phyloP scores from a whole-genome alignment of 352 stramenopile species.

The Phytophthora podocarpi region DNA sequence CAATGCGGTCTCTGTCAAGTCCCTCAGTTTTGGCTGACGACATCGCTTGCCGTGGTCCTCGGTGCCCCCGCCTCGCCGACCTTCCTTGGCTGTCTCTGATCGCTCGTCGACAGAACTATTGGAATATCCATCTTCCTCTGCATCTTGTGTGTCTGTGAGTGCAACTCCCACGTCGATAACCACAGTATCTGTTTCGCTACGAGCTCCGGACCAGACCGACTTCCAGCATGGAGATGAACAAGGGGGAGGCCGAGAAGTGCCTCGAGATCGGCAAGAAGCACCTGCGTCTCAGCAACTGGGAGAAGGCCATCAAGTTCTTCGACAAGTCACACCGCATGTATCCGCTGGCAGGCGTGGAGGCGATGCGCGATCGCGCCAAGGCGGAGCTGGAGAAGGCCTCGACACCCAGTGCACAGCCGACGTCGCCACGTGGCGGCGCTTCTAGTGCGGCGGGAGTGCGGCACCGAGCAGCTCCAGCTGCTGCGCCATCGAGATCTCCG shows the following conservation, averaged over 20 bases:
- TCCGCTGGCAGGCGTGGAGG: slow-evolving; percentile 83
- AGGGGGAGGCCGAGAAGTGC: slow-evolving; percentile 92
- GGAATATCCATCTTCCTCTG: neutral
- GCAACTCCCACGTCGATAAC: slow-evolving; percentile 8
- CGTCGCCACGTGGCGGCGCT: slow-evolving; percentile 35
- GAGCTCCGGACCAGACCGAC: neutral
- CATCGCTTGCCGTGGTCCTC: slow-evolving; percentile 14
- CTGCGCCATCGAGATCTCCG: slow-evolving; percentile 32
- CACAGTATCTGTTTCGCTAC: slow-evolving; percentile 9
- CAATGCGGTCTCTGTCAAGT: slow-evolving; percentile 16
- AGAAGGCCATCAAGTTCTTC: slow-evolving; percentile 93
- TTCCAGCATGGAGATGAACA: slow-evolving; percentile 90
- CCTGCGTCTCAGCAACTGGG: slow-evolving; percentile 82
- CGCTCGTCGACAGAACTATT: neutral
- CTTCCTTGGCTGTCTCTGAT: neutral
- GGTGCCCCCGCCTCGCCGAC: neutral
- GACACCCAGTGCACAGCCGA: slow-evolving; percentile 26
- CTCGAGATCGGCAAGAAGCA: slow-evolving; percentile 90
- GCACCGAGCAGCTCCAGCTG: slow-evolving; percentile 37
- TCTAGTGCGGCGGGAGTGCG: slow-evolving; percentile 24
- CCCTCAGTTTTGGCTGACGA: slow-evolving; percentile 24
- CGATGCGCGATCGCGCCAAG: slow-evolving; percentile 75
- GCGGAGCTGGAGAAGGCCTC: slow-evolving; percentile 59
- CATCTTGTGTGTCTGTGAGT: slow-evolving; percentile 10
- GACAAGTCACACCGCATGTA: slow-evolving; percentile 92